phyloP scores from a whole-genome alignment of 345 rosid genomes.

The Camelina laxa region DNA sequence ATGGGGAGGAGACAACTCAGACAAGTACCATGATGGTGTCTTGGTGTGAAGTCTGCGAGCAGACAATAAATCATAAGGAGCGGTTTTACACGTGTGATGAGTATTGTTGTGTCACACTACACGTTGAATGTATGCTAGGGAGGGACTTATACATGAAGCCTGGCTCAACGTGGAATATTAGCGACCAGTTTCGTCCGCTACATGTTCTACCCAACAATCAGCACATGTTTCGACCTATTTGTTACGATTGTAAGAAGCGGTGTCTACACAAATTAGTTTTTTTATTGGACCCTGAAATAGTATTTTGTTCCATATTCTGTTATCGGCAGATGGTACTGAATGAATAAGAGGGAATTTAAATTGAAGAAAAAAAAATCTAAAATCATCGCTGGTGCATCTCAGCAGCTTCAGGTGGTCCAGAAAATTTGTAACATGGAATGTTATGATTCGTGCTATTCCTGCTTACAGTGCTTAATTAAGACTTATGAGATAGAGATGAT shows the following conservation, averaged over 20 bases:
- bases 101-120: conserved; percentile 16
- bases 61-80: fast-evolving
- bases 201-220: neutral
- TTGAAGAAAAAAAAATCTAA: no score
- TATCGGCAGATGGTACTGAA: no score
- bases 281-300: no score
- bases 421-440: no score
- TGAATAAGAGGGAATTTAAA: no score
- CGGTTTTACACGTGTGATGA: neutral
- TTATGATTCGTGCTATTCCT: no score
- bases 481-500: no score
- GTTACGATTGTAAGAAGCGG: fast-evolving
- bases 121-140: neutral
- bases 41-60: conserved; percentile 17
- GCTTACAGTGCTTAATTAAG: no score
- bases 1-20: neutral
- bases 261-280: neutral
- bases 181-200: no score
- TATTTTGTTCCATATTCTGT: no score
- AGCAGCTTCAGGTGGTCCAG: no score
- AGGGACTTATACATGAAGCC: neutral
- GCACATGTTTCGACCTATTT: conserved; percentile 3
- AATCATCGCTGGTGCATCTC: no score
- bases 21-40: neutral
- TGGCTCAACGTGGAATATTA: neutral